Conservation (phyloP, 192 early-diverging fungal genomes). For the Kickxella alabastrina region DNA sequence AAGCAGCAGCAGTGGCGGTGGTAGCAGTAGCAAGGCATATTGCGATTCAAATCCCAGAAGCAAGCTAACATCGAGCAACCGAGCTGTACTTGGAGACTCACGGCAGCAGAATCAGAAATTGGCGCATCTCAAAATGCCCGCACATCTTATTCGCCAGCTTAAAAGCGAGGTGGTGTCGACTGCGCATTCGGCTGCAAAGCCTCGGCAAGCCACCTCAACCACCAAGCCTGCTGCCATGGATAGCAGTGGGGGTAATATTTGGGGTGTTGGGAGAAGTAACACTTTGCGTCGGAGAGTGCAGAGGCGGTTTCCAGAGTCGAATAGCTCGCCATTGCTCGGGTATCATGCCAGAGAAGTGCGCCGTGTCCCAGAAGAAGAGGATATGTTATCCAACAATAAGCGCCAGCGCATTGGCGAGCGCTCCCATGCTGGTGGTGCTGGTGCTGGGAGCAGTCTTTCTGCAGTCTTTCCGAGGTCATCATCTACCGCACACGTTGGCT, state of each 20-base stretch:
- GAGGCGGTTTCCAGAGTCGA: not conserved
- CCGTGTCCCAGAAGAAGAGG: no score
- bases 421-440: no score
- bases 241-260: slow-evolving; percentile 1
- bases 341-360: not conserved
- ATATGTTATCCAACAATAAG: no score
- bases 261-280: slow-evolving; percentile 7
- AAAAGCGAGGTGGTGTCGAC: slow-evolving; percentile 47
- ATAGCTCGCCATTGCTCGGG: not conserved
- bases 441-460: no score
- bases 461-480: no score
- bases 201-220: slow-evolving; percentile 9
- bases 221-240: not conserved
- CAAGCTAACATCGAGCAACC: slow-evolving; percentile 1
- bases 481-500: no score
- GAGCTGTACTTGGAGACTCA: not conserved
- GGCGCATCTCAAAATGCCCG: slow-evolving; percentile 29
- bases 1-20: slow-evolving; percentile 12
- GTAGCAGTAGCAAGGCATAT: not conserved
- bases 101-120: slow-evolving; percentile 6
- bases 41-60: slow-evolving; percentile 2
- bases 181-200: slow-evolving; percentile 9
- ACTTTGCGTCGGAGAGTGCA: slow-evolving; percentile 1
- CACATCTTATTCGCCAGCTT: slow-evolving; percentile 38
- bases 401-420: slow-evolving; percentile 21